Conservation (phyloP, 169 alveolate genomes). For the Plasmodium ovale region DNA sequence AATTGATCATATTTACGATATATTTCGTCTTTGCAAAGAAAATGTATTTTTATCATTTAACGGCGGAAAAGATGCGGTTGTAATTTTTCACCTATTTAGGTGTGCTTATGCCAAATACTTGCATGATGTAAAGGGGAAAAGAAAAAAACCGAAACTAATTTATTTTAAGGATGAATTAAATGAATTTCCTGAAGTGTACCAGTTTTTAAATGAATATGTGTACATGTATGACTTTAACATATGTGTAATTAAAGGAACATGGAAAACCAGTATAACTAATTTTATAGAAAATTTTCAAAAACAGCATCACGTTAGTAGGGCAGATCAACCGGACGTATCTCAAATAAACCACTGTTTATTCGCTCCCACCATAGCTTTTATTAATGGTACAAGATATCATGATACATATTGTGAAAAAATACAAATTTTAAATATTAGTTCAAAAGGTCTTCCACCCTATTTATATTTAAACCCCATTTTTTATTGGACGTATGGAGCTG, state of each 20-base stretch:
- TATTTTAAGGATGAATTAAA: slow-evolving; percentile 54
- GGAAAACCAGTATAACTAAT: slow-evolving; percentile 50
- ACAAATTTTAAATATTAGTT: slow-evolving; percentile 66
- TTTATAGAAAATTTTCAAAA: slow-evolving; percentile 40
- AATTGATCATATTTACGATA: slow-evolving; percentile 62
- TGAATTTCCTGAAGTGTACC: slow-evolving; percentile 73
- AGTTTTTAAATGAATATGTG: slow-evolving; percentile 69
- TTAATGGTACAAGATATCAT: slow-evolving; percentile 69
- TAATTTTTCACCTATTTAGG: slow-evolving; percentile 81
- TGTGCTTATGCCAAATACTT: slow-evolving; percentile 76
- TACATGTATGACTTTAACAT: slow-evolving; percentile 60
- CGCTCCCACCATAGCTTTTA: slow-evolving; percentile 34
- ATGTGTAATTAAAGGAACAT: slow-evolving; percentile 60
- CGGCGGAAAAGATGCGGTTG: slow-evolving; percentile 88
- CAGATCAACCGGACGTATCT: slow-evolving; percentile 16
- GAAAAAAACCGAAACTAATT: slow-evolving; percentile 53
- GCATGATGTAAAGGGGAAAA: slow-evolving; percentile 32
- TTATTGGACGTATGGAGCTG: slow-evolving; percentile 86
- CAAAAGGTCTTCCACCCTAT: slow-evolving; percentile 76
- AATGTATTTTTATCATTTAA: slow-evolving; percentile 85
- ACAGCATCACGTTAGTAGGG: neutral
- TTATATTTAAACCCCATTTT: slow-evolving; percentile 78
- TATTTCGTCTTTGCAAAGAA: slow-evolving; percentile 69
- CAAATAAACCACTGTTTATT: slow-evolving; percentile 4
- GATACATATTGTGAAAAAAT: slow-evolving; percentile 53